Conservation (phyloP, 352 stramenopile species). For the Phytophthora citrophthora region DNA sequence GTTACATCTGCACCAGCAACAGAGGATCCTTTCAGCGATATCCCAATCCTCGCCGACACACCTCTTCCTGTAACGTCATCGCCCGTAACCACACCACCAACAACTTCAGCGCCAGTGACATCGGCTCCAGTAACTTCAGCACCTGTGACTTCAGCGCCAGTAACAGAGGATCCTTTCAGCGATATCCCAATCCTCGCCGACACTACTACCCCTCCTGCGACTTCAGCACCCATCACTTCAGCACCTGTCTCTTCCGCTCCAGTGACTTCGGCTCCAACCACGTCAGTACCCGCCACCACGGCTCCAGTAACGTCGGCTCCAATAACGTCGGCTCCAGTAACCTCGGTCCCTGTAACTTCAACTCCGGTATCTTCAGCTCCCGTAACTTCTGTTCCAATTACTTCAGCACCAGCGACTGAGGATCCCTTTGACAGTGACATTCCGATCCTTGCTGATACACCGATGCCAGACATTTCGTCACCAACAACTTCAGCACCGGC, state of each 20-base stretch:
- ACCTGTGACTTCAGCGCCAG: conserved; percentile 1
- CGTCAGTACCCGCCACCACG: neutral
- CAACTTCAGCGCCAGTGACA: no score
- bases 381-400: no score
- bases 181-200: neutral
- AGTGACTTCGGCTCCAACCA: neutral
- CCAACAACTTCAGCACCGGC: neutral
- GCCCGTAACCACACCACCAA: no score
- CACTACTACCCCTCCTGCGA: neutral
- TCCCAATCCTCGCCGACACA: no score
- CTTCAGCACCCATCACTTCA: neutral
- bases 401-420: conserved; percentile 3
- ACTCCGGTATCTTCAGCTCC: neutral
- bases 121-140: neutral
- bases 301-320: neutral
- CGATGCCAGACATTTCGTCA: neutral
- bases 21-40: no score
- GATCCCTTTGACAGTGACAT: neutral
- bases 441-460: conserved; percentile 4
- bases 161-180: conserved; percentile 2
- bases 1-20: no score
- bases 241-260: conserved; percentile 3
- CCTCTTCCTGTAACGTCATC: no score
- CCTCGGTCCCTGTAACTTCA: neutral
- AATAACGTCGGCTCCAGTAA: neutral